Evolutionary conservation across 2,329 filamentous ascomycete species (phyloP), one percentile per base, ranked within the genome.

Genomic region (Endoconidiophora laricicola): DNA sequence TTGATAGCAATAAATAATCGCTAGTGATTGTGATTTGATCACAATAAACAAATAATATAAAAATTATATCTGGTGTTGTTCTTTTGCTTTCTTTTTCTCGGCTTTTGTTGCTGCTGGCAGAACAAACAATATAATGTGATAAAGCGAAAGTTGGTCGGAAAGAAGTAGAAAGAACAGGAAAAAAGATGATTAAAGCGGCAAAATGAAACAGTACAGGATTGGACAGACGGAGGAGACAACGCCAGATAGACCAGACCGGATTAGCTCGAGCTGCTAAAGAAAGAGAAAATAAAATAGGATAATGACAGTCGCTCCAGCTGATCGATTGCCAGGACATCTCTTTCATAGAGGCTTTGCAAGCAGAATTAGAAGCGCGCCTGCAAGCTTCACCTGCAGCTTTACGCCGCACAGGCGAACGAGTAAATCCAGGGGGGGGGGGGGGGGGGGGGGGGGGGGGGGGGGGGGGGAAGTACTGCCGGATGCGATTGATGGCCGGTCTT

Each of bases 81-180:
- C n/a, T 46, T 16, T 24, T 39, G 18, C 22, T 40, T 20, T 20
- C 4, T 40, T 20, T 46, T 38, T 39, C 37, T 47, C 47, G 54
- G 18, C 6, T 37, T 10, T 29, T 20, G 16, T 9, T 38, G 10
- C 20, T n/a, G 33, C 22, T 24, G 43, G 16, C 7, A 44, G 40
- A 36, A 53, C 42, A 53, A 49, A 38, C 10, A 23, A 29, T 16
- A 50, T 10, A 44, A 46, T n/a, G 40, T 12, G 38, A 37, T 18
- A 23, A 39, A 49, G 29, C 29, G 29, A 46, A 38, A 36, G 45
- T 44, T 48, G 26, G 24, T 40, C 14, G 22, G 49, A 24, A 43
- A 29, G 37, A 33, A 22, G 36, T 43, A 18, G 33, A 51, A 26
- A 41, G 36, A 46, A 44, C n/a, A 50, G 26, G 16, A 45, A 44